A percentile compares a stretch with the other conserved stretches of the same genome.
Conservation (phyloP, 75 land plant genomes). For the Picea sitchensis region DNA sequence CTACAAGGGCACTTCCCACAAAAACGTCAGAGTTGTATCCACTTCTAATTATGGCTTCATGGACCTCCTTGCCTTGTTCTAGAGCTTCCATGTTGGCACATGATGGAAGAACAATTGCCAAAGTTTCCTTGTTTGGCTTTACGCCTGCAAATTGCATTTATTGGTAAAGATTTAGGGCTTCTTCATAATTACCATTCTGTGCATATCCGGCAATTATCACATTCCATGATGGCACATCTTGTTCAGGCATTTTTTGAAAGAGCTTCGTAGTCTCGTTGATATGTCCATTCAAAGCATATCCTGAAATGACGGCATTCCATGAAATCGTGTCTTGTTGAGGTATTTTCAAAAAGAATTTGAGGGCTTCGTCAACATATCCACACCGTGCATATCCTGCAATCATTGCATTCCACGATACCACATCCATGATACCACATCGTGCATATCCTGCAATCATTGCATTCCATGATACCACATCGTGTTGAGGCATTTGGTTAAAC, state of each 20-base stretch:
- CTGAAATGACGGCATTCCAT: not conserved
- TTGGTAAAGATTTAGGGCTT: not conserved
- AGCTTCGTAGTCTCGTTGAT: not conserved
- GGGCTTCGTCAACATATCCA: not conserved
- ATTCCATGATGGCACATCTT: not conserved
- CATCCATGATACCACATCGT: too few species aligned
- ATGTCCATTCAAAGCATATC: not conserved
- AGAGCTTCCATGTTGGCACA: slow-evolving; percentile 13
- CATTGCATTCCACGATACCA: slow-evolving; percentile 2
- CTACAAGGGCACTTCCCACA: slow-evolving; percentile 13
- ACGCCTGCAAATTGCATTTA: slow-evolving; percentile 1
- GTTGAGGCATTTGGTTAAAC: slow-evolving; percentile 5
- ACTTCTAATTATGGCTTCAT: not conserved
- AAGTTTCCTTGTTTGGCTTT: not conserved
- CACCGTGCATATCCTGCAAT: not conserved
- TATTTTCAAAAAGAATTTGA: not conserved
- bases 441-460: too few species aligned
- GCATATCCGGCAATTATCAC: not conserved
- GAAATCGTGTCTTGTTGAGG: not conserved
- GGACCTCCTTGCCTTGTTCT: slow-evolving; percentile 6
- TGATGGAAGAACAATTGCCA: not conserved
- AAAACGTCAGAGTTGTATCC: not conserved
- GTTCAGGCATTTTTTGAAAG: not conserved
- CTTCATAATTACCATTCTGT: not conserved
- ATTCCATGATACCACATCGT: not conserved